Evolutionary conservation across 352 stramenopile species (phyloP), one percentile per base, ranked within the genome.

Genomic region (Globisporangium paroecandrum): DNA sequence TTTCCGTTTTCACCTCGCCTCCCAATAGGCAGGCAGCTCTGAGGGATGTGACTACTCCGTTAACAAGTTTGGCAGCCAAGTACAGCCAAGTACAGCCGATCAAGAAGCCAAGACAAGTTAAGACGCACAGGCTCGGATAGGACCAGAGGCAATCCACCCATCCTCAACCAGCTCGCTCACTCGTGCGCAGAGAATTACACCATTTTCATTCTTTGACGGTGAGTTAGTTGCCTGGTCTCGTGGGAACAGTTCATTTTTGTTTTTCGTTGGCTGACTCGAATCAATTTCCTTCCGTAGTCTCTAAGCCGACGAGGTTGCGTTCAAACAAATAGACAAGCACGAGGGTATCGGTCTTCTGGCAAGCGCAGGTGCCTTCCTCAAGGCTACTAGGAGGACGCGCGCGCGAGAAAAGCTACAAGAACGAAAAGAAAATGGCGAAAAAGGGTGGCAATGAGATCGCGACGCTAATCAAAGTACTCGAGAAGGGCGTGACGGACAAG

Each of bases 381-480:
- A 57, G 51, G 25, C 53, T 36, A 22, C 32, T 56, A 41, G 29
- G 4, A 58, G 22, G 25, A 59, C 6, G 15, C 34, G 9, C 34
- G 8, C 34, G 34, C 34, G 34, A 59, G 29, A 12, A 24, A 22
- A 41, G 34, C 34, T 32, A 62, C 15, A 76, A 18, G 12, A 20
- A 9, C 18, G 2, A 57, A 43, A 24, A 29, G 25, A 59, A 27
- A 27, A 91, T 91, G 83, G 69, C 79, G 20, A 91, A 88, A 71
- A 89, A 89, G 49, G 81, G 81, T 29, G 75, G 80, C 65, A 89
- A 89, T 70, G 83, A 89, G 72, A 87, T 91, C 74, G 62, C 81
- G 24, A 85, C 71, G 70, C 78, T 92, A 43, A 77, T 90, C 27
- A 79, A 77, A 36, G 81, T 89, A 64, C 65, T 92, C 25, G 82